Conservation (phyloP, 2,329 filamentous ascomycete genomes). For the Penicillium oxalicum region DNA sequence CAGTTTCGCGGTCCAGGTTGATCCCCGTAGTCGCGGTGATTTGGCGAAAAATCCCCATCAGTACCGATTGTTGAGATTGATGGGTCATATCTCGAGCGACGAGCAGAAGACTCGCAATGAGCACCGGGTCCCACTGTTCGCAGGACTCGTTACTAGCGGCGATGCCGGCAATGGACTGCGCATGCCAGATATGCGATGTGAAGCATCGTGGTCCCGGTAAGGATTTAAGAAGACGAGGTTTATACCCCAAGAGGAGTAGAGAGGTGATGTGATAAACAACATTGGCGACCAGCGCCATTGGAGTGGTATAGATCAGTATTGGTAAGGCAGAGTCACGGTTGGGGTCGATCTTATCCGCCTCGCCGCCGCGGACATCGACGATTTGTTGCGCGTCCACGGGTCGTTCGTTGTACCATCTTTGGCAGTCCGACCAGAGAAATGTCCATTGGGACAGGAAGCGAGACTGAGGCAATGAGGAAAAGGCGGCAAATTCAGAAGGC, state of each 20-base stretch:
- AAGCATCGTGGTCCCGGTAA: conserved; percentile 19
- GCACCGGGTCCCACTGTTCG: conserved; percentile 23
- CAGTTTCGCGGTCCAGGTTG: conserved; percentile 14
- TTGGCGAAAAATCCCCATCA: conserved; percentile 11
- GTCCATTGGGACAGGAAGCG: conserved; percentile 21
- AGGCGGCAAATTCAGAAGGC: conserved; percentile 10
- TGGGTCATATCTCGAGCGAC: conserved; percentile 23
- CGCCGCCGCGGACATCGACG: conserved; percentile 20
- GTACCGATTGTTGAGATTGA: conserved; percentile 17
- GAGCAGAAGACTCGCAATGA: conserved; percentile 16
- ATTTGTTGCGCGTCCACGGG: conserved; percentile 18
- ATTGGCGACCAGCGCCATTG: conserved; percentile 24
- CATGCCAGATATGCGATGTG: conserved; percentile 24
- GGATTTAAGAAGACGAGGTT: conserved; percentile 20
- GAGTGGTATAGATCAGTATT: conserved; percentile 23
- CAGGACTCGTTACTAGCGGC: conserved; percentile 21
- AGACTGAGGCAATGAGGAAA: conserved; percentile 15
- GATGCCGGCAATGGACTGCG: conserved; percentile 22
- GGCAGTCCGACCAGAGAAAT: conserved; percentile 22
- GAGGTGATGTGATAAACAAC: conserved; percentile 21
- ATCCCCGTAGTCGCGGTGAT: conserved; percentile 19
- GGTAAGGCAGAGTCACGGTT: conserved; percentile 20
- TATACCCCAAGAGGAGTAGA: conserved; percentile 18
- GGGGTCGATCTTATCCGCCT: conserved; percentile 21
- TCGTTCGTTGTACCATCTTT: conserved; percentile 23